Percentiles rank a stretch among this genome's conserved stretches.
Conservation (phyloP, 768 basidiomycete species). For the Pleurotus tuoliensis region DNA sequence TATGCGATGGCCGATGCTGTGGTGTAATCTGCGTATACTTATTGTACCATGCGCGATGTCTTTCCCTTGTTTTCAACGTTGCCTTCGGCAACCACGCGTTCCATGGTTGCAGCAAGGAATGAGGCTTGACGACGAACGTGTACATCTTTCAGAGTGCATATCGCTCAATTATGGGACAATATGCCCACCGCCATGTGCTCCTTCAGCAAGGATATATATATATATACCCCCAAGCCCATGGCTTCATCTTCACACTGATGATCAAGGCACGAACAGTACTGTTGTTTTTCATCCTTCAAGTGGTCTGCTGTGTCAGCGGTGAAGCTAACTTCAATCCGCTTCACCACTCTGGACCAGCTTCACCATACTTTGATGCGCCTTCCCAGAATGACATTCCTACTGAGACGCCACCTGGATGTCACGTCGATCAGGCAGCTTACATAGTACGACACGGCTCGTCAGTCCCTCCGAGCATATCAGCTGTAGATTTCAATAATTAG, state of each 20-base stretch:
- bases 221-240: not conserved
- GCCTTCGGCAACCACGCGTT: no score
- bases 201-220: not conserved
- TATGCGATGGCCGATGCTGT: not conserved
- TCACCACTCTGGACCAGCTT: constrained; percentile 38
- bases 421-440: constrained; percentile 41
- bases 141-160: no score
- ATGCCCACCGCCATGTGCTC: not conserved
- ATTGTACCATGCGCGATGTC: not conserved
- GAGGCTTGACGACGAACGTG: no score
- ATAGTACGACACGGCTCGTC: constrained; percentile 40
- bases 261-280: not conserved
- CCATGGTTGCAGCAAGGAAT: no score
- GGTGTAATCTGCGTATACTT: not conserved
- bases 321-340: constrained; percentile 28
- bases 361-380: constrained; percentile 41
- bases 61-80: not conserved
- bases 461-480: constrained; percentile 8
- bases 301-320: no score
- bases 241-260: not conserved
- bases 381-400: constrained; percentile 28
- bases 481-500: no score
- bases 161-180: no score
- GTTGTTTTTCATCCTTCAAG: not conserved
- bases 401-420: constrained; percentile 31